Conservation (phyloP, 2,329 filamentous ascomycete species). For the Amauroascus verrucosus region DNA sequence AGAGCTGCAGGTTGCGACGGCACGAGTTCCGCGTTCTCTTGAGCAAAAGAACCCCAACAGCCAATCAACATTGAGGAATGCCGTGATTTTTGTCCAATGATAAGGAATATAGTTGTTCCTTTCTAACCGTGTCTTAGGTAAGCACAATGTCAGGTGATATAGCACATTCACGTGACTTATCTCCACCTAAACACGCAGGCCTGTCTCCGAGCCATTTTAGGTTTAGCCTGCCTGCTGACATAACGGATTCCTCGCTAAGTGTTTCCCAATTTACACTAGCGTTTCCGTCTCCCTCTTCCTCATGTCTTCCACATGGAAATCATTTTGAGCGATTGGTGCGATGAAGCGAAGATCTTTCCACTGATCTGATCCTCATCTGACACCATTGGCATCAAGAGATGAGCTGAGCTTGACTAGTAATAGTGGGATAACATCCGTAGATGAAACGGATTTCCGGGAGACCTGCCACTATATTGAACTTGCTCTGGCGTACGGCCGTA, state of each 20-base stretch:
- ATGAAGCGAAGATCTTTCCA: neutral
- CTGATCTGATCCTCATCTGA: neutral
- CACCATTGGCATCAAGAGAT: neutral
- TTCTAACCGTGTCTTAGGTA: no score
- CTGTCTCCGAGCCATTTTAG: no score
- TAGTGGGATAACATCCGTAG: neutral
- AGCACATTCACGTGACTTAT: no score
- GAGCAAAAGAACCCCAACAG: no score
- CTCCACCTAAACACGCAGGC: no score
- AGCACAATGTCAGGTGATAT: no score
- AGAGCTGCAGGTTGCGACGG: no score
- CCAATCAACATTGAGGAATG: no score
- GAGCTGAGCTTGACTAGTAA: neutral
- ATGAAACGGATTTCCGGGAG: neutral
- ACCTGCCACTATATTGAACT: neutral
- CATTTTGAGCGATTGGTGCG: neutral
- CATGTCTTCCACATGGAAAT: neutral
- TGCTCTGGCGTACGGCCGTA: neutral
- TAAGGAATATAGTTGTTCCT: no score
- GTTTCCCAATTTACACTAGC: slow-evolving; percentile 1
- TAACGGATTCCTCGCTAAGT: slow-evolving; percentile 3
- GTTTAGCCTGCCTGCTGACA: no score
- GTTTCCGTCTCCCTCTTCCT: neutral
- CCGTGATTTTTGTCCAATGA: no score
- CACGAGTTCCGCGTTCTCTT: no score